Evolutionary conservation across 495 filamentous ascomycete genomes (phyloP).

Genomic region (Trypethelium eluteriae): DNA sequence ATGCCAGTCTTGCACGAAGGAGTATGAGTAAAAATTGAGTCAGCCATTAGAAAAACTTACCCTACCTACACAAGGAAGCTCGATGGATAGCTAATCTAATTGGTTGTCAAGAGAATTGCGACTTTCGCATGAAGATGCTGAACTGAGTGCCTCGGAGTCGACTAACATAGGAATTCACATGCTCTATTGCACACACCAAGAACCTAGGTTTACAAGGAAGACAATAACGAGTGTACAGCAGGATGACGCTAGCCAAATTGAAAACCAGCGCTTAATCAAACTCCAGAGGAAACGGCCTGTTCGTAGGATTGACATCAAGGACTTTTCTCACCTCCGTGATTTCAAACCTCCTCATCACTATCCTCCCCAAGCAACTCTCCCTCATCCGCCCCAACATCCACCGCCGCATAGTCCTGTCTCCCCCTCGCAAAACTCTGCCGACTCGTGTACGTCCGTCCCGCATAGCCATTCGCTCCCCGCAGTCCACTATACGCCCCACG

Average conservation of each 20-base stretch:
- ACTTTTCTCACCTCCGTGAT: background rate
- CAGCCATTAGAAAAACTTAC: too few species aligned
- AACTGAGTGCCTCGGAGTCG: too few species aligned
- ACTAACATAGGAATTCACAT: background rate
- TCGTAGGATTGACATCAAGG: background rate
- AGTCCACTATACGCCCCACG: slow-evolving; percentile 41
- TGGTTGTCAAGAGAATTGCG: too few species aligned
- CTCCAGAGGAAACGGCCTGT: background rate
- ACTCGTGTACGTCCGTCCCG: slow-evolving; percentile 61
- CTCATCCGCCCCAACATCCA: slow-evolving; percentile 70
- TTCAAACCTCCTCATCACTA: slow-evolving; percentile 77
- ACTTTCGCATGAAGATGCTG: too few species aligned
- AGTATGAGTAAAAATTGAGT: too few species aligned
- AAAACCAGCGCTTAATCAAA: background rate
- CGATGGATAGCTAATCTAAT: too few species aligned
- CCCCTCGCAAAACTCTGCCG: slow-evolving; percentile 78
- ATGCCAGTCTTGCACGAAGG: too few species aligned
- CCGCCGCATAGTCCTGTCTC: slow-evolving; percentile 73
- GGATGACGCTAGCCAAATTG: background rate
- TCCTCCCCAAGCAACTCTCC: slow-evolving; percentile 87
- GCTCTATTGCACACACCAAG: background rate
- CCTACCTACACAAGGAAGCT: too few species aligned
- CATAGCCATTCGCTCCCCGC: slow-evolving; percentile 32
- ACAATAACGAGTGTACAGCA: background rate
- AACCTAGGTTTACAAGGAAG: background rate